Evolutionary conservation across 2,329 filamentous ascomycete genomes (phyloP).

Genomic region (Cladosporium sp.): DNA sequence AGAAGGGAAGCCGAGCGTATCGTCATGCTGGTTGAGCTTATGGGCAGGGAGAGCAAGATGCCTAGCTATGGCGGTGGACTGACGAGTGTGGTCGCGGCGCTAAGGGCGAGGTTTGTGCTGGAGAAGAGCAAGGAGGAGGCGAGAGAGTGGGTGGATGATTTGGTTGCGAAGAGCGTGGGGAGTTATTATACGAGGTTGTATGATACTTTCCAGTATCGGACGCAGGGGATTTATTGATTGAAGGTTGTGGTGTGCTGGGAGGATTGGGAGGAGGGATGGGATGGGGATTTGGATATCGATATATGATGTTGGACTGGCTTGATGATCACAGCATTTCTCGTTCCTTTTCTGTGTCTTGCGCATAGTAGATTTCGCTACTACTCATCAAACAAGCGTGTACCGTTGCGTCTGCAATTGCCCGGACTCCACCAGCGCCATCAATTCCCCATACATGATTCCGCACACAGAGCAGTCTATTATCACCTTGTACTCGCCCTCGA

Average conservation of each 20-base stretch:
- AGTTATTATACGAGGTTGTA: slow-evolving; percentile 86
- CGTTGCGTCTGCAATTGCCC: not conserved
- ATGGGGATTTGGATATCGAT: not conserved
- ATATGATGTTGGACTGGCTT: slow-evolving; percentile 7
- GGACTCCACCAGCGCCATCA: not conserved
- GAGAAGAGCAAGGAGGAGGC: slow-evolving; percentile 82
- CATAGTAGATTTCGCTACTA: not conserved
- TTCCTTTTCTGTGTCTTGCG: not conserved
- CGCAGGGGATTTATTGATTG: slow-evolving; percentile 79
- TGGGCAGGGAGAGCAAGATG: slow-evolving; percentile 82
- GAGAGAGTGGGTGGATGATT: slow-evolving; percentile 77
- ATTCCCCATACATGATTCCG: not conserved
- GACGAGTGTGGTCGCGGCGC: slow-evolving; percentile 65
- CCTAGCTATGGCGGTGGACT: slow-evolving; percentile 77
- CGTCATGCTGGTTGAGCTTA: slow-evolving; percentile 79
- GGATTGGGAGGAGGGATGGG: not conserved
- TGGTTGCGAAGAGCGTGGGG: slow-evolving; percentile 77
- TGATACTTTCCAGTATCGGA: slow-evolving; percentile 76
- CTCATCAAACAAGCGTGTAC: not conserved
- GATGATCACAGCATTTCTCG: not conserved
- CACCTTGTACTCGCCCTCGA: not conserved
- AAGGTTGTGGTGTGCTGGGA: not conserved
- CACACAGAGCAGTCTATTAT: not conserved
- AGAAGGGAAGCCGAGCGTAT: slow-evolving; percentile 77
- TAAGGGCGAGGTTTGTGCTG: slow-evolving; percentile 76